Conservation (phyloP, 2,329 filamentous ascomycete genomes). For the Aspergillus vadensis region DNA sequence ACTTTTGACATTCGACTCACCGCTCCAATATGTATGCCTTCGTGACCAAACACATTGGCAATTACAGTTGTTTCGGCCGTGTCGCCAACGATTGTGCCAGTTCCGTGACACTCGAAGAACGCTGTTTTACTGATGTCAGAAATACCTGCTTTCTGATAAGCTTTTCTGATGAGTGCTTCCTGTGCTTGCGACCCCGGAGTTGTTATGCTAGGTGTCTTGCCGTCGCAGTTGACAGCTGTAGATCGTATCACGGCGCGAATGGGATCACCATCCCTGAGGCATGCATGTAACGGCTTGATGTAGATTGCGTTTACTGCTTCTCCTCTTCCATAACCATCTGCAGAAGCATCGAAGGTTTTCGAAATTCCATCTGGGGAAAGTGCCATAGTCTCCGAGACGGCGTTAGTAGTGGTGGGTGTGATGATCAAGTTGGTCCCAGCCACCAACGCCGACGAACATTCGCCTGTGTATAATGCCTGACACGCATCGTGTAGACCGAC, state of each 20-base stretch:
- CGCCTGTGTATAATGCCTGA: slow-evolving; percentile 26
- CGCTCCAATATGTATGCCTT: slow-evolving; percentile 23
- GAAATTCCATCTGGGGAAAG: slow-evolving; percentile 35
- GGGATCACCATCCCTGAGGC: slow-evolving; percentile 31
- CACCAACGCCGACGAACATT: slow-evolving; percentile 32
- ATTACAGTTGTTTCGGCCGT: slow-evolving; percentile 19
- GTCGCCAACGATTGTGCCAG: slow-evolving; percentile 23
- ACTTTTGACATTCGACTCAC: not conserved
- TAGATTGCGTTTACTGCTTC: slow-evolving; percentile 35
- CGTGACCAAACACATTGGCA: slow-evolving; percentile 16
- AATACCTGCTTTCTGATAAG: slow-evolving; percentile 12
- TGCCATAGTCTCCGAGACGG: slow-evolving; percentile 35
- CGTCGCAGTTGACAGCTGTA: slow-evolving; percentile 33
- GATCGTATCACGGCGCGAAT: slow-evolving; percentile 39
- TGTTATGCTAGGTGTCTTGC: slow-evolving; percentile 26
- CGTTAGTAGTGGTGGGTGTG: slow-evolving; percentile 27
- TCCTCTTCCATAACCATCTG: slow-evolving; percentile 36
- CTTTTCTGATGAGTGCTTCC: slow-evolving; percentile 11
- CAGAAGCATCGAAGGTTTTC: slow-evolving; percentile 29
- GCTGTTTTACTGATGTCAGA: not conserved
- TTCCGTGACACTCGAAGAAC: slow-evolving; percentile 26
- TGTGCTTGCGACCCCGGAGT: slow-evolving; percentile 19
- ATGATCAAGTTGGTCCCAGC: slow-evolving; percentile 38
- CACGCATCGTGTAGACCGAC: slow-evolving; percentile 30
- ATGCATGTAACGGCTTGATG: slow-evolving; percentile 31